Evolutionary conservation across 2,329 filamentous ascomycete genomes (phyloP).

Genomic region (Diaporthe longicolla): DNA sequence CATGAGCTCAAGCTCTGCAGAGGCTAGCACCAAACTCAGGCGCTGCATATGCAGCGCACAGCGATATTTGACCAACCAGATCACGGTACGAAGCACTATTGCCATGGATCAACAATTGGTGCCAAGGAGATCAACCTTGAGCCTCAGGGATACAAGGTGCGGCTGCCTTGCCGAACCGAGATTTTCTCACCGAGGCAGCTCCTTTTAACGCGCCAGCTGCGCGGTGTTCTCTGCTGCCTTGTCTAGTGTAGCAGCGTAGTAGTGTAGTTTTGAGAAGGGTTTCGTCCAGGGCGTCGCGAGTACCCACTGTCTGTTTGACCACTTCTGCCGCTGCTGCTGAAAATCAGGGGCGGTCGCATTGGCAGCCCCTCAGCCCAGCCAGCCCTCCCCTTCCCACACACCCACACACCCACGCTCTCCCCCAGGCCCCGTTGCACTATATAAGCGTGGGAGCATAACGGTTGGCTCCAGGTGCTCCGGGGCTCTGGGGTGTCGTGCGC

Average conservation of each 20-base stretch:
- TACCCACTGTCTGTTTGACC: not conserved
- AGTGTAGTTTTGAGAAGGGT: not conserved
- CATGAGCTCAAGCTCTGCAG: slow-evolving; percentile 11
- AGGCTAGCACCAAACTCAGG: slow-evolving; percentile 13
- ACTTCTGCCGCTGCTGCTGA: not conserved
- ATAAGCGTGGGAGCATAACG: slow-evolving; percentile 10
- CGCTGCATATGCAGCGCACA: slow-evolving; percentile 11
- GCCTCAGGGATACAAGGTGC: slow-evolving; percentile 28
- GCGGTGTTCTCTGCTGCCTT: not conserved
- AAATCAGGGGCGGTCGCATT: slow-evolving; percentile 1
- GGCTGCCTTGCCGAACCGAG: slow-evolving; percentile 29
- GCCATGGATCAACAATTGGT: not conserved
- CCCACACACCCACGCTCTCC: not conserved
- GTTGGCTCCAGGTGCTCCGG: slow-evolving; percentile 3
- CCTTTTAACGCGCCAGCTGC: slow-evolving; percentile 14
- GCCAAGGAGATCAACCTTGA: slow-evolving; percentile 25
- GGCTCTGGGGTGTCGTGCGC: slow-evolving; percentile 6
- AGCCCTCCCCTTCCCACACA: not conserved
- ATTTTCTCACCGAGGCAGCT: slow-evolving; percentile 12
- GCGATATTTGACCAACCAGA: slow-evolving; percentile 8
- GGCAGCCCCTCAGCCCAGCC: slow-evolving; percentile 1
- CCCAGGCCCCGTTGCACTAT: not conserved
- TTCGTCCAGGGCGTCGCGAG: not conserved
- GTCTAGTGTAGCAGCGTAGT: not conserved
- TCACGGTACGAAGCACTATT: not conserved